phyloP scores from a whole-genome alignment of 176 grass and related monocot species.

The Panicum miliaceum region DNA sequence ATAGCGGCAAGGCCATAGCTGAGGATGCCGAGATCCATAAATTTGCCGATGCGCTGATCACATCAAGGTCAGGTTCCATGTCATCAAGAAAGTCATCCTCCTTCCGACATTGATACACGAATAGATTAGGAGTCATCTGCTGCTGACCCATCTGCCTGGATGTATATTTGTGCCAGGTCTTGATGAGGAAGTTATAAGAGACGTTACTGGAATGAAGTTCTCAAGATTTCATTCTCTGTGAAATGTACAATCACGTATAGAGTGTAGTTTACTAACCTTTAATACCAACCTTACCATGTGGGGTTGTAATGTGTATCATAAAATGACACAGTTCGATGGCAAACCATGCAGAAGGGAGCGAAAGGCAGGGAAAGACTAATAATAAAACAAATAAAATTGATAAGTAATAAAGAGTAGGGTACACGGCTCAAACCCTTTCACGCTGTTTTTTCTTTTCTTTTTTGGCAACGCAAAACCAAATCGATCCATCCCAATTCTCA shows the following conservation, averaged over 20 bases:
- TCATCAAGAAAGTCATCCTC: constrained; percentile 51
- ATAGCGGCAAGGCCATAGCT: constrained; percentile 29
- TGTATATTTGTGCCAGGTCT: constrained; percentile 54
- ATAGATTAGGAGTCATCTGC: constrained; percentile 46
- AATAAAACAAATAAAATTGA: background rate
- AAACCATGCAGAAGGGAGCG: background rate
- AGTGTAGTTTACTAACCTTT: constrained; percentile 38
- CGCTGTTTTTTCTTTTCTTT: background rate
- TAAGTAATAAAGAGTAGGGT: background rate
- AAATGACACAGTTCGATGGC: background rate
- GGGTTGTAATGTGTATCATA: background rate
- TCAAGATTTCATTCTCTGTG: constrained; percentile 37
- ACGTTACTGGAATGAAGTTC: constrained; percentile 36
- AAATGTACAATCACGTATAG: constrained; percentile 48
- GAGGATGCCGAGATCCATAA: constrained; percentile 62
- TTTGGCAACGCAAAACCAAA: background rate
- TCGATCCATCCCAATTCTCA: background rate
- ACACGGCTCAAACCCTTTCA: background rate
- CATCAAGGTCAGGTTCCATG: constrained; percentile 42
- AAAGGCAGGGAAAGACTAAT: too few relatives aligned
- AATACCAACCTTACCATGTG: constrained; percentile 13
- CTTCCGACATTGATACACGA: constrained; percentile 41
- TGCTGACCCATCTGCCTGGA: constrained; percentile 34
- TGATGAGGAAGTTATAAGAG: constrained; percentile 45
- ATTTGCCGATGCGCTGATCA: constrained; percentile 57